phyloP scores from a whole-genome alignment of 2,329 filamentous ascomycete species.

The Hypoxylon sp. region DNA sequence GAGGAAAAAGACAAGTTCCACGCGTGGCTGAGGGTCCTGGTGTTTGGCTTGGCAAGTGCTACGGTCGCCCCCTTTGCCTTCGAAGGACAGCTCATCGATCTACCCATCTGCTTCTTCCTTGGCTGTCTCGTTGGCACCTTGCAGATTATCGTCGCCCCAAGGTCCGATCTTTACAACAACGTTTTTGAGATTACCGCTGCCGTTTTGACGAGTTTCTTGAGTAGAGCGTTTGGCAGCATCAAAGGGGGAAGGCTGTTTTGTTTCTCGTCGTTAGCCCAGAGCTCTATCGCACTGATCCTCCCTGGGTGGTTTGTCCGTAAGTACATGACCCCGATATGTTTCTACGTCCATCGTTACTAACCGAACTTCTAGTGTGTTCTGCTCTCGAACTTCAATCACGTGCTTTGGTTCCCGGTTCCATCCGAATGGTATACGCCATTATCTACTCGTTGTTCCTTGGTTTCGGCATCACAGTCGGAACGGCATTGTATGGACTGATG shows the following conservation, averaged over 20 bases:
- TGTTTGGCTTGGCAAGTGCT: slow-evolving; percentile 52
- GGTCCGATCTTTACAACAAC: slow-evolving; percentile 77
- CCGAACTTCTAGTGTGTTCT: slow-evolving; percentile 48
- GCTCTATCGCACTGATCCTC: slow-evolving; percentile 81
- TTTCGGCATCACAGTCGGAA: slow-evolving; percentile 74
- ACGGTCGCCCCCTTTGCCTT: slow-evolving; percentile 53
- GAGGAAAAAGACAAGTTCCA: slow-evolving; percentile 51
- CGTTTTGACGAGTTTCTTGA: slow-evolving; percentile 77
- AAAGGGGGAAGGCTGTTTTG: slow-evolving; percentile 72
- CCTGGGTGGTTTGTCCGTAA: slow-evolving; percentile 70
- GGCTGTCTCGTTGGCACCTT: slow-evolving; percentile 59
- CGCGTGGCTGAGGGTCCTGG: slow-evolving; percentile 51
- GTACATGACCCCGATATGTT: slow-evolving; percentile 25
- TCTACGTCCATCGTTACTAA: slow-evolving; percentile 15
- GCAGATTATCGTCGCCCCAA: slow-evolving; percentile 81
- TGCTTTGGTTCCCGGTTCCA: slow-evolving; percentile 78
- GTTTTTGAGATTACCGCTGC: slow-evolving; percentile 69
- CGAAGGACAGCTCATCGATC: slow-evolving; percentile 51
- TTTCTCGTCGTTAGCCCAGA: slow-evolving; percentile 79
- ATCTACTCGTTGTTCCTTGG: slow-evolving; percentile 81
- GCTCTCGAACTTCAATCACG: slow-evolving; percentile 77
- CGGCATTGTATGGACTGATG: slow-evolving; percentile 63
- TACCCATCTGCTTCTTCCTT: slow-evolving; percentile 53
- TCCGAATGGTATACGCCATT: slow-evolving; percentile 81
- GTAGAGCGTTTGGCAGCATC: slow-evolving; percentile 79